phyloP scores from a whole-genome alignment of 495 filamentous ascomycete species.

The Podospora pseudopauciseta region DNA sequence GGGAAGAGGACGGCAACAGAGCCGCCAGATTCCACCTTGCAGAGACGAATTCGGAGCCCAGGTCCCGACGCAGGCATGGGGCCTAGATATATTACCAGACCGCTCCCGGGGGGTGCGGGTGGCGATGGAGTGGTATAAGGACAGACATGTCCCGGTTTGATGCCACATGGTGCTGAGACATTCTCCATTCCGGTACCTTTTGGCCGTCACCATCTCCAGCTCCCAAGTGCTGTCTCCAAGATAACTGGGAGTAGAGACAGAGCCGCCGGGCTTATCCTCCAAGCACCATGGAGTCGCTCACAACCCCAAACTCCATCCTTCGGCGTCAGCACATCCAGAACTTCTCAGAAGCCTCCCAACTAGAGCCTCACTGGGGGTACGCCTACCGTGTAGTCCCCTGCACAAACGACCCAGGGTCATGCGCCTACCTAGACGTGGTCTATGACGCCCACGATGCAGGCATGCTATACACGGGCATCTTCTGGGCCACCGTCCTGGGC shows the following conservation, averaged over 20 bases:
- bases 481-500: constrained; percentile 55
- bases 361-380: constrained; percentile 62
- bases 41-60: neutral
- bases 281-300: neutral
- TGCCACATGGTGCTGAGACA: neutral
- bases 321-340: constrained; percentile 35
- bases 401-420: constrained; percentile 56
- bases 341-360: constrained; percentile 34
- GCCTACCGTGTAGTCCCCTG: constrained; percentile 54
- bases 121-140: neutral
- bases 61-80: neutral
- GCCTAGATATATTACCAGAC: neutral
- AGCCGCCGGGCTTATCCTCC: neutral
- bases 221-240: neutral
- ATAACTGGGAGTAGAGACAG: neutral
- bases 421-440: constrained; percentile 60
- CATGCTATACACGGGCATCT: constrained; percentile 59
- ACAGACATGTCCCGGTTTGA: neutral
- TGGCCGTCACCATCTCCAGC: neutral
- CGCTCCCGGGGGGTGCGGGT: neutral
- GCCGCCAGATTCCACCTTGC: neutral
- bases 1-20: neutral
- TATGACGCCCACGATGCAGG: constrained; percentile 56
- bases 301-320: neutral
- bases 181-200: neutral